These are phyloP conservation scores for Hypoxylon fuscum DNA, from an alignment of 495 filamentous ascomycete species.

Conservation along the genomic window DNA sequence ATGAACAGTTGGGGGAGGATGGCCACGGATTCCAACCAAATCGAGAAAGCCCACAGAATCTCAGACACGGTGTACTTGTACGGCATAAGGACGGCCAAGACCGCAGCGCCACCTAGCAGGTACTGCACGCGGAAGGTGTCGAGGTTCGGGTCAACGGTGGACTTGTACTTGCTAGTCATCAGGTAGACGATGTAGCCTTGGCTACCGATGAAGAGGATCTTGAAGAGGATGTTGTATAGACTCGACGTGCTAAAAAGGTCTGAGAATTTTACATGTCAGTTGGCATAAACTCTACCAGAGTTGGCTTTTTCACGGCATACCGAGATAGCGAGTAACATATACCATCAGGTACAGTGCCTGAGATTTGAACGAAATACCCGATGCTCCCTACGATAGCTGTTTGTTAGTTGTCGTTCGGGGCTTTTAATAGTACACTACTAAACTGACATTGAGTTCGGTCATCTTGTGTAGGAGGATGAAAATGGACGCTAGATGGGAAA, in stretches of 20 bases:
- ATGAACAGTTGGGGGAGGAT: conserved; percentile 98
- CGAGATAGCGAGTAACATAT: conserved; percentile 91
- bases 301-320: conserved; percentile 58
- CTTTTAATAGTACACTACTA: conserved; percentile 3
- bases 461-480: conserved; percentile 96
- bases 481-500: conserved; percentile 94
- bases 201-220: conserved; percentile 91
- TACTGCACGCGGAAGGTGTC: conserved; percentile 98
- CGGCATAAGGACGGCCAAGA: conserved; percentile 84
- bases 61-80: conserved; percentile 75
- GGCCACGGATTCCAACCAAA: conserved; percentile 96
- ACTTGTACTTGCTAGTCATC: conserved; percentile 95
- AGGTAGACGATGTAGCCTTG: conserved; percentile 93
- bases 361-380: conserved; percentile 97
- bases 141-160: conserved; percentile 92
- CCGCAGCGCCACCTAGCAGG: conserved; percentile 78
- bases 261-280: conserved; percentile 44
- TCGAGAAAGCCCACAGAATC: conserved; percentile 96
- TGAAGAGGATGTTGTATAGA: conserved; percentile 91
- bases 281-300: too few species aligned
- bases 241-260: conserved; percentile 90
- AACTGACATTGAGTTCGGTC: conserved; percentile 81
- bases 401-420: conserved; percentile 25
- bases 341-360: conserved; percentile 93
- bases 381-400: conserved; percentile 76